These are phyloP conservation scores for Lathyrus aphaca DNA, from an alignment of 306 rosid genomes.

Conservation along the genomic window DNA sequence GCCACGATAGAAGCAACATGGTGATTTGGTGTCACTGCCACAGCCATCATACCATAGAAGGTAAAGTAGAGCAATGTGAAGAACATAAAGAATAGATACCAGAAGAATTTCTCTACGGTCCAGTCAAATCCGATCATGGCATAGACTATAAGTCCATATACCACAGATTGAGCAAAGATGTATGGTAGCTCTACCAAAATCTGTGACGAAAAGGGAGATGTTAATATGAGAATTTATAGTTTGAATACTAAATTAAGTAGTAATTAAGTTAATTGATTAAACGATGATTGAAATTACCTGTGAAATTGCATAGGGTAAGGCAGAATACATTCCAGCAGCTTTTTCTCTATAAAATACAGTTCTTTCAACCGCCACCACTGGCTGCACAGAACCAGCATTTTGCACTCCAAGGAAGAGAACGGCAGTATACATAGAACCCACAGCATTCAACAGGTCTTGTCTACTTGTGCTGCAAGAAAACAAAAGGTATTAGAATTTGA, in stretches of 20 bases:
- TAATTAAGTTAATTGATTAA: background rate
- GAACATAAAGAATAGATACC: conserved; percentile 64
- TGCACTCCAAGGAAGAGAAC: conserved; percentile 61
- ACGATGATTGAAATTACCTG: conserved; percentile 44
- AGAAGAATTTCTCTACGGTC: conserved; percentile 57
- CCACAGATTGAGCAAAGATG: conserved; percentile 44
- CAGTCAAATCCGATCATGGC: conserved; percentile 70
- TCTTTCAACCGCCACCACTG: conserved; percentile 61
- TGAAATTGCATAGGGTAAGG: conserved; percentile 66
- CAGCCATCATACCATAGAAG: conserved; percentile 63
- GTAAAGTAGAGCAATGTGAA: conserved; percentile 66
- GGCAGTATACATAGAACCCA: conserved; percentile 59
- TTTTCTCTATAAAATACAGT: conserved; percentile 62
- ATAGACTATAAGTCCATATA: conserved; percentile 57
- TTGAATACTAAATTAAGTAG: background rate
- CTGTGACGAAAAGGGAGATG: conserved; percentile 10
- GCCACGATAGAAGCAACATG: conserved; percentile 59
- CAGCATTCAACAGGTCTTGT: conserved; percentile 49
- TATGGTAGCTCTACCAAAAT: conserved; percentile 45
- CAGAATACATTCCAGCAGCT: conserved; percentile 68
- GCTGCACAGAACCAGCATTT: conserved; percentile 52
- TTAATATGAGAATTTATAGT: background rate
- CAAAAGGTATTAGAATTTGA: conserved; percentile 12
- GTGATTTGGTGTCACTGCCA: conserved; percentile 58
- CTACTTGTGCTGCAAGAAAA: conserved; percentile 16